Base-by-base conservation (phyloP, 2,329 filamentous ascomycete species). In the Aaosphaeria arxii region DNA sequence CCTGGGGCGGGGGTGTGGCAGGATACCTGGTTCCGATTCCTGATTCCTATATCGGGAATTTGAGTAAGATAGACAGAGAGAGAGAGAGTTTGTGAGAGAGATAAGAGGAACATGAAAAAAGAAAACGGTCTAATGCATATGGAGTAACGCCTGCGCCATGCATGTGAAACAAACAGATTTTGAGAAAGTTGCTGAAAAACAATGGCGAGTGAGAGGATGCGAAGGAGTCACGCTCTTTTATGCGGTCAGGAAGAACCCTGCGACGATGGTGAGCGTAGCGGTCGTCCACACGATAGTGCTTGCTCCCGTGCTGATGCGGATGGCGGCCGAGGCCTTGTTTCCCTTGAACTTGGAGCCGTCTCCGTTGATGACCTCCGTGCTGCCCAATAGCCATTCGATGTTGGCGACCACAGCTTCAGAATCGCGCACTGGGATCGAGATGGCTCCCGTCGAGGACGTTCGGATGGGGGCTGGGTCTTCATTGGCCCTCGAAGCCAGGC, bases 321-420 rank as follows among this genome's bases (percentile, higher is more conserved):
- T 33, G 5, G 39, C 44, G 2, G 43, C 39, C 3, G 47, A 35
- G 44, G 50, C 65, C 49, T 61, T 66, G 4, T 45, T 35, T 5
- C 48, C 47, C 9, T n/a, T 36, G 7, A n/a, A n/a, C n/a, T n/a
- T 9, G 40, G 59, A 59, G 30, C 55, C 57, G 35, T 67, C 59
- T 11, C 53, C 24, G 2, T 11, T 32, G 7, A 43, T 9, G 6
- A 43, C 41, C 6, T 9, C 41, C 9, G 64, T 68, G 35, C 50
- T 56, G 30, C 71, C 71, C 2, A 74, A 56, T 43, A 64, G 57
- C 49, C 55, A 67, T 6, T 73, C 74, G 44, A 79, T 61, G 46
- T 73, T 76, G 28, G 71, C 76, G 5, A 78, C 70, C 4, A 77
- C 62, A 31, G 76, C 77, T 51, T 78, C 63, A 4, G 69, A 71